These are phyloP conservation scores for Yarrowia sp. DNA, from an alignment of 805 yeast genomes.

Conservation along the genomic window DNA sequence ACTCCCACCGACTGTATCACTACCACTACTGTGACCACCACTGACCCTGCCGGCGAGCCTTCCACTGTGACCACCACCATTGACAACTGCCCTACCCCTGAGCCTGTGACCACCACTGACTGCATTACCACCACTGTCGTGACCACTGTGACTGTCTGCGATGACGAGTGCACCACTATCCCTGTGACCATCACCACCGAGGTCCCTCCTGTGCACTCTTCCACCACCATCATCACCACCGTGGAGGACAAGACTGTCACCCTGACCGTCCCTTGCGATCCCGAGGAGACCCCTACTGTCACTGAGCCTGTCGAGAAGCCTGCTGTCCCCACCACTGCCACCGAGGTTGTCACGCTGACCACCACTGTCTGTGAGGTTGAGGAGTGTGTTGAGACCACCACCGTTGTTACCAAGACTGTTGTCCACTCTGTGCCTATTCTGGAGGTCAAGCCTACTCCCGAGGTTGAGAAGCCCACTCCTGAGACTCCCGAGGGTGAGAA, in stretches of 20 bases:
- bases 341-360: not conserved
- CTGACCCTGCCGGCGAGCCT: not conserved
- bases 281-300: not conserved
- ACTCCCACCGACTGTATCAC: not conserved
- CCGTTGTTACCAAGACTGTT: not conserved
- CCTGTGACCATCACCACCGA: slow-evolving; percentile 23
- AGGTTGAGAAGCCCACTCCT: not conserved
- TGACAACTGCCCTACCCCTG: slow-evolving; percentile 6
- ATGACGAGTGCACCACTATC: slow-evolving; percentile 1
- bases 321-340: not conserved
- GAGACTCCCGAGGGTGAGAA: not conserved
- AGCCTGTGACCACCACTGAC: not conserved
- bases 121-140: slow-evolving; percentile 3
- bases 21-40: not conserved
- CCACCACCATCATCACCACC: not conserved
- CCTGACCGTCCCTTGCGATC: not conserved
- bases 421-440: slow-evolving; percentile 1
- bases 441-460: not conserved
- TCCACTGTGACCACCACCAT: not conserved
- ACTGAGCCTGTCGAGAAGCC: not conserved
- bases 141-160: slow-evolving; percentile 10
- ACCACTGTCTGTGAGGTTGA: not conserved
- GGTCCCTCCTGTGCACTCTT: not conserved
- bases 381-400: not conserved
- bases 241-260: not conserved